These are phyloP conservation scores for Cercospora zeina DNA, from an alignment of 2,329 filamentous ascomycete genomes.

Conservation along the genomic window DNA sequence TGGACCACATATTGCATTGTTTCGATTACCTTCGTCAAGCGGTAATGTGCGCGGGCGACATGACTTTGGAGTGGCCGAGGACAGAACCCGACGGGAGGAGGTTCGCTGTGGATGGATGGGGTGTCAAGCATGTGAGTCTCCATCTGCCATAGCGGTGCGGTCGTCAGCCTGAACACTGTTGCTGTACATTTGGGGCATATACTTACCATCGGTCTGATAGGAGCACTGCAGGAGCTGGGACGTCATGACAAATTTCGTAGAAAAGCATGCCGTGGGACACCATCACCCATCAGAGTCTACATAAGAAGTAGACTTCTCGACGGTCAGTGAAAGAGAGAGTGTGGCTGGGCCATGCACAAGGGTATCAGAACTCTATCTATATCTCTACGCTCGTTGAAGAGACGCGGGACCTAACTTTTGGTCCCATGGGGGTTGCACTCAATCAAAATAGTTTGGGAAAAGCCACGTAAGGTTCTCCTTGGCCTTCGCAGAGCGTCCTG, in stretches of 20 bases:
- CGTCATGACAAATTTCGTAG: constrained; percentile 9
- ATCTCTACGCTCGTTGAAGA: constrained; percentile 5
- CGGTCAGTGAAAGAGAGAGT: constrained; percentile 5
- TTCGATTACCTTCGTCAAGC: constrained; percentile 38
- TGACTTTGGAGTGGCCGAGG: constrained; percentile 39
- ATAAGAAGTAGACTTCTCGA: neutral
- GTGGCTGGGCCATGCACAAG: constrained; percentile 1
- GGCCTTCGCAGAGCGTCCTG: constrained; percentile 70
- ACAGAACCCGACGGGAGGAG: constrained; percentile 35
- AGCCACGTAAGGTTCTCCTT: constrained; percentile 80
- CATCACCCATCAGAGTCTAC: neutral
- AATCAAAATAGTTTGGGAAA: constrained; percentile 76
- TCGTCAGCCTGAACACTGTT: neutral
- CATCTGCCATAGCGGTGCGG: neutral
- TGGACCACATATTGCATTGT: constrained; percentile 36
- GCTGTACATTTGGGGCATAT: neutral
- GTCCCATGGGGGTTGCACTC: neutral
- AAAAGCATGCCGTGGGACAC: constrained; percentile 10
- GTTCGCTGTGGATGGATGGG: constrained; percentile 42
- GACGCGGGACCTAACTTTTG: neutral
- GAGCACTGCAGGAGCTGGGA: constrained; percentile 36
- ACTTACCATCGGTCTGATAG: neutral
- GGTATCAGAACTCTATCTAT: constrained; percentile 16
- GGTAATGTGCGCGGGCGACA: constrained; percentile 35
- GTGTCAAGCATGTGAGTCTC: constrained; percentile 30